Evolutionary conservation across 805 yeast genomes (phyloP), one percentile per base, ranked within the genome.

Genomic region (Candida piceae): DNA sequence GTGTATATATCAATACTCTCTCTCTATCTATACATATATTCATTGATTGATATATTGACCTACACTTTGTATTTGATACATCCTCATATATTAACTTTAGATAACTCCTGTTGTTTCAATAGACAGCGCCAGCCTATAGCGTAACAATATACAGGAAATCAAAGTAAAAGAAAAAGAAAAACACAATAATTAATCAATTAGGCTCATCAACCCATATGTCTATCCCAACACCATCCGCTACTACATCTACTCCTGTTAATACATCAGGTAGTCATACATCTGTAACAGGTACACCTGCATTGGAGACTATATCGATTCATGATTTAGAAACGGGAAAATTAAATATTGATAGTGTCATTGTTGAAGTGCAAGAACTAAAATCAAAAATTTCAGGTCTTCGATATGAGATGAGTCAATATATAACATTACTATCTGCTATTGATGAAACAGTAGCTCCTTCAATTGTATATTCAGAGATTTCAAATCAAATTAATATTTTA

Each of bases 391-490:
- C 62, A 0, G 45, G 46, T 0, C 51, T 69, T 41, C 58, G 72
- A 39, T 64, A 64, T 39, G 64, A 65, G 37, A 65, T 68, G 70
- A 50, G 60, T 7, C 48, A 52, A 9, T 60, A 62, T 32, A 51
- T 69, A 13, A 48, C 59, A 2, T 50, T 62, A 1, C 36, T 69
- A 27, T 61, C 69, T 1, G 49, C 67, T 4, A 62, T 78, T n/a
- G 70, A 69, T 35, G 64, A 73, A 23, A 52, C 64, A 24, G 66
- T 67, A 32, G 55, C 57, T 5, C 73, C 76, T 29, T 64, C 62
- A n/a, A 64, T 63, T 41, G 61, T 65, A 40, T 61, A 55, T 35
- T 54, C 48, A 10, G 66, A 72, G 9, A 52, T 60, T 4, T 59
- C 58, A 33, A 48, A 57, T 22, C 63, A 70, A 31, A 58, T 63